Conservation (phyloP, 257 asterid genomes). For the Nicotiana knightiana region DNA sequence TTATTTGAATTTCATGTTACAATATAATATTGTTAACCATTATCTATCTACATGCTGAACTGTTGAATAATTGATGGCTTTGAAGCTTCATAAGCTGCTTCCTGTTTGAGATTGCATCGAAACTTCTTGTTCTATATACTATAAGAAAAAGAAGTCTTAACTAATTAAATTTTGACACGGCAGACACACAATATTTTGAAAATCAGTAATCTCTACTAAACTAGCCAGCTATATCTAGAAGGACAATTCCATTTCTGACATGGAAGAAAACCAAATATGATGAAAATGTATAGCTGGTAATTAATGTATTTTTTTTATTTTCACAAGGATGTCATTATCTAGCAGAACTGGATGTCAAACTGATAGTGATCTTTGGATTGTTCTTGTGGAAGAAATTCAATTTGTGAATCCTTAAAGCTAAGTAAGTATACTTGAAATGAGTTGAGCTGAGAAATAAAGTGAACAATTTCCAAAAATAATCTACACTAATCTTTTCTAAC, state of each 20-base stretch:
- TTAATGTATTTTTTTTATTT: too few relatives aligned
- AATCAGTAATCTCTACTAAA: neutral
- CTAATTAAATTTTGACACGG: neutral
- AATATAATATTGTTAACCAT: neutral
- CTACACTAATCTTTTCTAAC: neutral
- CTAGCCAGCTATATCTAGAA: neutral
- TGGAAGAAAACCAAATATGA: too few relatives aligned
- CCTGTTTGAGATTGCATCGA: neutral
- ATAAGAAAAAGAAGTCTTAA: neutral
- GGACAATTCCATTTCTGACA: too few relatives aligned
- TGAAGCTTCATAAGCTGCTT: neutral
- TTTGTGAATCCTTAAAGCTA: too few relatives aligned
- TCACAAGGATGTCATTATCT: too few relatives aligned
- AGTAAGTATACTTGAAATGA: too few relatives aligned
- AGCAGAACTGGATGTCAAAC: too few relatives aligned
- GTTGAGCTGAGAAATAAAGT: too few relatives aligned
- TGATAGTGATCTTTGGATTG: too few relatives aligned
- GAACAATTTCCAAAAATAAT: too few relatives aligned
- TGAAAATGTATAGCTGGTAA: too few relatives aligned
- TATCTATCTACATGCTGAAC: neutral
- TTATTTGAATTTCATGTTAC: neutral
- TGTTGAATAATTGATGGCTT: neutral
- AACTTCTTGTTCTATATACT: neutral
- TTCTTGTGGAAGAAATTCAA: too few relatives aligned
- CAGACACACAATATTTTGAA: neutral